Evolutionary conservation across 2,329 filamentous ascomycete species (phyloP).

Genomic region (Penicillium sp.): DNA sequence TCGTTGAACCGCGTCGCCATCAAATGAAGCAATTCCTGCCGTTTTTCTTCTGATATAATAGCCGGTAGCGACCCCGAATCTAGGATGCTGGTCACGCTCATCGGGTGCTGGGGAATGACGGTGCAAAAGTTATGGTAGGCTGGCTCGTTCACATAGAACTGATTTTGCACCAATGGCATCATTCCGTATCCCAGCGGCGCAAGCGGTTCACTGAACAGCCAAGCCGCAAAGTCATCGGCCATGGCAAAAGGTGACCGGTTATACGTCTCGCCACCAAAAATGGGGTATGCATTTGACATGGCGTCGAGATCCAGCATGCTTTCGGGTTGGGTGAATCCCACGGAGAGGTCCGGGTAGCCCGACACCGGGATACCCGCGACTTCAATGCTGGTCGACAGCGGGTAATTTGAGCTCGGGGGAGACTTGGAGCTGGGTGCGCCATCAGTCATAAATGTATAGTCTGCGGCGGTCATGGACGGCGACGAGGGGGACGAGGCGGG

Average conservation of each 20-base stretch:
- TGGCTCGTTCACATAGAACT: conserved; percentile 53
- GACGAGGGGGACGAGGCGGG: conserved; percentile 20
- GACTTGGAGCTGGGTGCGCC: conserved; percentile 13
- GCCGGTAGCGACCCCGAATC: conserved; percentile 79
- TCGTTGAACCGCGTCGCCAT: conserved; percentile 82
- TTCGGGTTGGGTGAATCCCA: conserved; percentile 16
- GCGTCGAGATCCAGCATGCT: conserved; percentile 34
- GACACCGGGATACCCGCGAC: conserved; percentile 15
- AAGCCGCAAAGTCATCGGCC: conserved; percentile 83
- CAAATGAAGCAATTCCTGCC: conserved; percentile 76
- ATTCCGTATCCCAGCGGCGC: conserved; percentile 54
- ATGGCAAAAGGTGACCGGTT: conserved; percentile 86
- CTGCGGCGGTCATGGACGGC: conserved; percentile 21
- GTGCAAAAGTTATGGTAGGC: conserved; percentile 50
- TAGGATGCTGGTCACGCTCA: conserved; percentile 84
- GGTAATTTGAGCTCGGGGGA: conserved; percentile 17
- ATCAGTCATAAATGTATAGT: conserved; percentile 18
- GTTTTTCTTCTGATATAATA: conserved; percentile 82
- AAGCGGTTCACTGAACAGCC: conserved; percentile 72
- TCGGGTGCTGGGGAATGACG: conserved; percentile 68
- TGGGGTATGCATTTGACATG: conserved; percentile 63
- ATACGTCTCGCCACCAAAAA: conserved; percentile 81
- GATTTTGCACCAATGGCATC: conserved; percentile 46
- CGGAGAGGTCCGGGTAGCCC: conserved; percentile 18
- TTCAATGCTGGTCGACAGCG: conserved; percentile 21